phyloP scores from a whole-genome alignment of 2,329 filamentous ascomycete genomes.

The Apiospora kogelbergensis region DNA sequence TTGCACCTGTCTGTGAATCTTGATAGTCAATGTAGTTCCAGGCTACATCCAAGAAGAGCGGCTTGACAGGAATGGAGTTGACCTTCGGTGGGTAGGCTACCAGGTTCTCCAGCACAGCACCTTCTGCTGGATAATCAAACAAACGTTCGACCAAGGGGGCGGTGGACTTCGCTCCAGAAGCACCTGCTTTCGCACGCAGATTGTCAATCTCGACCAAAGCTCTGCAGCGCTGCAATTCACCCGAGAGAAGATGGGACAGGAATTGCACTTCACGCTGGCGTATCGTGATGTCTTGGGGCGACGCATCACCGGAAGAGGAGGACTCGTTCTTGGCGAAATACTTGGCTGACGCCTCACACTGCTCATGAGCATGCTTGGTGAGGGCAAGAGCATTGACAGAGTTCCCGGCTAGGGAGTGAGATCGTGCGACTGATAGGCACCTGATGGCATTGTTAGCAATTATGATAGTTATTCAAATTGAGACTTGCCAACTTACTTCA shows the following conservation, averaged over 20 bases:
- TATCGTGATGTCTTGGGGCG: conserved; percentile 69
- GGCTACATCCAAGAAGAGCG: conserved; percentile 91
- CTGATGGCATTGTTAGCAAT: conserved; percentile 41
- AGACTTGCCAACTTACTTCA: conserved; percentile 62
- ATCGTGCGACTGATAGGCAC: conserved; percentile 81
- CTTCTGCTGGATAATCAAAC: conserved; percentile 69
- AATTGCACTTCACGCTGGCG: conserved; percentile 55
- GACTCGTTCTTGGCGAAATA: conserved; percentile 42
- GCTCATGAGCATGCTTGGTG: conserved; percentile 68
- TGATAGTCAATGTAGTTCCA: conserved; percentile 98
- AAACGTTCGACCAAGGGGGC: conserved; percentile 72
- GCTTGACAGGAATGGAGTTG: conserved; percentile 85
- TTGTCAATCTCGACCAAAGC: conserved; percentile 82
- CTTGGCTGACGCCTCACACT: conserved; percentile 53
- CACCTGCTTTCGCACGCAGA: conserved; percentile 48
- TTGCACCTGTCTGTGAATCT: conserved; percentile 46
- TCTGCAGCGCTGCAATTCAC: conserved; percentile 76
- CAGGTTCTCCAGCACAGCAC: conserved; percentile 74
- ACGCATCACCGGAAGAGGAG: conserved; percentile 31
- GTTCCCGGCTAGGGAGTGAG: conserved; percentile 73
- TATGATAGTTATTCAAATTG: background rate
- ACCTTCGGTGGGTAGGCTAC: conserved; percentile 86
- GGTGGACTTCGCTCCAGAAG: conserved; percentile 44
- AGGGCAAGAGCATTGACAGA: conserved; percentile 82
- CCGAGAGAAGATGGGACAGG: conserved; percentile 63